Percentiles rank a stretch among this genome's conserved stretches.
These are phyloP conservation scores for Nitzschia inconspicua DNA, from an alignment of 108 stramenopile species.

Conservation along the genomic window DNA sequence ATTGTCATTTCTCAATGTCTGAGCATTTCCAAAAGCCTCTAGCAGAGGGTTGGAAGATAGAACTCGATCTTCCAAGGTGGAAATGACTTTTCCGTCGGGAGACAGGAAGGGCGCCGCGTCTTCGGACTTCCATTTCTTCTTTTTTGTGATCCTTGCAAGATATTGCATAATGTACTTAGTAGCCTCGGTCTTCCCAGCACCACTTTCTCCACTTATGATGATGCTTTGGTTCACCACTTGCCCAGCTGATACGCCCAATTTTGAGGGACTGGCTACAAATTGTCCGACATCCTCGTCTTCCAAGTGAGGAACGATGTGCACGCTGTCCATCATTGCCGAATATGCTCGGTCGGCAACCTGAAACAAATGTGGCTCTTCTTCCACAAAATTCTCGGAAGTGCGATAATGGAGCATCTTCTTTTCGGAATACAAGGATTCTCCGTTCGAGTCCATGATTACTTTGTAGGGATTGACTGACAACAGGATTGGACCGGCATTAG, in stretches of 20 bases:
- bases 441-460: slow-evolving; percentile 35
- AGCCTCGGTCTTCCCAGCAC: slow-evolving; percentile 94
- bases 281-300: slow-evolving; percentile 56
- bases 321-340: slow-evolving; percentile 59
- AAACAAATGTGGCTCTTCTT: slow-evolving; percentile 79
- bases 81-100: slow-evolving; percentile 34
- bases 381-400: slow-evolving; percentile 18
- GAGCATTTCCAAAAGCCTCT: slow-evolving; percentile 90
- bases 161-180: slow-evolving; percentile 96
- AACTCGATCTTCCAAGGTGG: slow-evolving; percentile 86
- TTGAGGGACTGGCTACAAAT: slow-evolving; percentile 4
- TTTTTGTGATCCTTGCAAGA: slow-evolving; percentile 79
- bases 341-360: slow-evolving; percentile 86
- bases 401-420: slow-evolving; percentile 70
- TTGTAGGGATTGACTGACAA: slow-evolving; percentile 97
- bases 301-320: slow-evolving; percentile 32
- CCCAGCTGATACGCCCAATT: slow-evolving; percentile 11
- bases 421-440: slow-evolving; percentile 70
- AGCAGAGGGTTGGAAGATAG: slow-evolving; percentile 89
- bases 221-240: slow-evolving; percentile 69
- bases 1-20: slow-evolving; percentile 88
- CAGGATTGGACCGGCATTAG: slow-evolving; percentile 91
- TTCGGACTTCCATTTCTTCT: background rate
- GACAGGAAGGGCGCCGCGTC: background rate
- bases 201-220: slow-evolving; percentile 88